Base-by-base conservation (phyloP, 352 stramenopile species). In the Pythium aphanidermatum region DNA sequence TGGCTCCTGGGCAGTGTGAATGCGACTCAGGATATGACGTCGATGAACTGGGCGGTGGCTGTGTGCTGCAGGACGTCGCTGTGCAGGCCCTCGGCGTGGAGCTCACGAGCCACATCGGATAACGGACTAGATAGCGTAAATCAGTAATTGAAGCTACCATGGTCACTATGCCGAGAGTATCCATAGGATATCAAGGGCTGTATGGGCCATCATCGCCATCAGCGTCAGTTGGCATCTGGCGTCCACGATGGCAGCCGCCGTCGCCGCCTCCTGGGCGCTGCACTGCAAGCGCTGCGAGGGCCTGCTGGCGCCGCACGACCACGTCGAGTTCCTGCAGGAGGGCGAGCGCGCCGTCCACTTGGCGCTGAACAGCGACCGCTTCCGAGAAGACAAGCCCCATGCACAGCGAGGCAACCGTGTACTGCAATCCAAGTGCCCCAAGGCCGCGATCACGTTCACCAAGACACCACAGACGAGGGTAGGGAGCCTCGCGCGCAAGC, bases 301-400 rank as follows among this genome's bases (percentile, higher is more conserved):
- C 31, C 27, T 4, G n/a, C 50, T 65, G 30, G 49, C 21, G 24
- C 33, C 31, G 16, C 32, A 48, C 26, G 44, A 51, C 33, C 67
- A 78, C 29, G 46, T 86, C 14, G 51, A 51, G 11, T 85, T 82
- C 40, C 27, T 85, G 30, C 49, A 69, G 29, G 65, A 81, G 49
- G 81, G 65, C 63, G 54, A 68, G 17, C 66, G 59, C 24, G 55
- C 61, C 2, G 61, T 83, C 30, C 70, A 85, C 42, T 44, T 82
- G 19, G 69, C 51, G 12, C 49, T 85, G 7, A 41, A 67, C 33
- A 65, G 67, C 36, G 47, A 46, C 9, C 33, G 65, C 38, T 61
- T 85, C 36, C 34, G 46, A 13, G 45, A 56, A 7, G 53, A 54
- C 2, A 57, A 56, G 20, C 20, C 33, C 32, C 25, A 29, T 19